Evolutionary conservation across 2,329 filamentous ascomycete genomes (phyloP).

Genomic region (Ophiostoma triangulosporum): DNA sequence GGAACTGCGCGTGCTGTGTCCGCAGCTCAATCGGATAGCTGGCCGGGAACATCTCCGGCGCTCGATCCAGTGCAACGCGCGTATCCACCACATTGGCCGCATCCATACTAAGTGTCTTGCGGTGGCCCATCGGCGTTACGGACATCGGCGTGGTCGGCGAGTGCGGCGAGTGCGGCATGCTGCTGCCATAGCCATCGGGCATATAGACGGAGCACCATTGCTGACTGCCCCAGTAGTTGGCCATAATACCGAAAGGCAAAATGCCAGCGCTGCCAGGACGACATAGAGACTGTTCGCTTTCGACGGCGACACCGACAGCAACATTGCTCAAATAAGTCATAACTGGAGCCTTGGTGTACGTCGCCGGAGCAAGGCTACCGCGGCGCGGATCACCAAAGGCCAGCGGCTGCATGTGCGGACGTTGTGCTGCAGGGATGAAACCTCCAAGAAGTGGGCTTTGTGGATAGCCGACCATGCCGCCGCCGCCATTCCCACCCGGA

Average conservation of each 20-base stretch:
- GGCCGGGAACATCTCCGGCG: constrained; percentile 50
- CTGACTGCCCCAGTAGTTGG: constrained; percentile 85
- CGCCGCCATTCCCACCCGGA: constrained; percentile 17
- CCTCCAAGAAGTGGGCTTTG: neutral
- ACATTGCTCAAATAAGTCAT: constrained; percentile 76
- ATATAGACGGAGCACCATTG: constrained; percentile 45
- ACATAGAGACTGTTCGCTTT: constrained; percentile 57
- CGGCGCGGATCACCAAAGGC: constrained; percentile 32
- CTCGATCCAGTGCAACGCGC: constrained; percentile 15
- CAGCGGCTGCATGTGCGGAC: constrained; percentile 20
- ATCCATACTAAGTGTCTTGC: constrained; percentile 33
- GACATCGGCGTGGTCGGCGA: constrained; percentile 3
- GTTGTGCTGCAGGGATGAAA: neutral
- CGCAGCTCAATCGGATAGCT: constrained; percentile 72
- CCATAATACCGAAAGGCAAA: constrained; percentile 74
- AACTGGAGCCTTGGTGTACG: constrained; percentile 69
- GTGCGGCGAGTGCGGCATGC: neutral
- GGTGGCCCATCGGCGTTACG: constrained; percentile 21
- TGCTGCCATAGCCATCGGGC: neutral
- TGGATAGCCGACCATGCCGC: constrained; percentile 23
- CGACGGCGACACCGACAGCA: constrained; percentile 73
- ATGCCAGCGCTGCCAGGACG: constrained; percentile 49
- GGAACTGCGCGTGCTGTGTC: constrained; percentile 85
- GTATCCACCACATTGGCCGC: constrained; percentile 20
- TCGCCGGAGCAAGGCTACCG: constrained; percentile 65